A percentile compares a stretch with the other conserved stretches of the same genome.
phyloP scores from a whole-genome alignment of 495 filamentous ascomycete species.

The Podospora bellae-mahoneyi region DNA sequence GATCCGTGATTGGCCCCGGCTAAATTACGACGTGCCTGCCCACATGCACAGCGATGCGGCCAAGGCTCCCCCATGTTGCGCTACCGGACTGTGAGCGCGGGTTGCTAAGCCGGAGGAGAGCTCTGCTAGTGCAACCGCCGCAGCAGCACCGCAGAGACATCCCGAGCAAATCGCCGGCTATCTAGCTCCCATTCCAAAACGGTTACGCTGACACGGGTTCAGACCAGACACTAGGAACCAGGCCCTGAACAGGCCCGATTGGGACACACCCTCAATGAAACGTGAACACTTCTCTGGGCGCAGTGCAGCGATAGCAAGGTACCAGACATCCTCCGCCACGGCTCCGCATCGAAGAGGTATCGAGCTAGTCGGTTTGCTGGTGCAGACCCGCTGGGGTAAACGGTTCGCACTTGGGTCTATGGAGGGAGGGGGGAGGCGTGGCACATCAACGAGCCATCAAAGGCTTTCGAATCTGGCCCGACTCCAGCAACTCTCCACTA shows the following conservation, averaged over 20 bases:
- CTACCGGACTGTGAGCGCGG: slow-evolving; percentile 7
- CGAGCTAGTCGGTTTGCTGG: slow-evolving; percentile 11
- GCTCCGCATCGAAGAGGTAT: slow-evolving; percentile 14
- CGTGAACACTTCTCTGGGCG: slow-evolving; percentile 21
- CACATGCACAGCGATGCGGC: slow-evolving; percentile 22
- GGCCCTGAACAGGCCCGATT: slow-evolving; percentile 37
- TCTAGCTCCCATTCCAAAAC: neutral
- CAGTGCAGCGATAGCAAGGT: slow-evolving; percentile 22
- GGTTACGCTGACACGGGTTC: neutral
- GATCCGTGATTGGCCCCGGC: slow-evolving; percentile 35
- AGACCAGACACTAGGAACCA: slow-evolving; percentile 20
- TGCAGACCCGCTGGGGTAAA: neutral
- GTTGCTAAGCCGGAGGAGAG: neutral
- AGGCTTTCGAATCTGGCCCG: slow-evolving; percentile 29
- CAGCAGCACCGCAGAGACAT: neutral
- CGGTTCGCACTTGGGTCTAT: neutral
- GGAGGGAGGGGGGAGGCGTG: slow-evolving; percentile 11
- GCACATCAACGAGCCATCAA: neutral
- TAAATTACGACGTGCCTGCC: slow-evolving; percentile 37
- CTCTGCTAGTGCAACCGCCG: neutral
- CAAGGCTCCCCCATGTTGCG: slow-evolving; percentile 17
- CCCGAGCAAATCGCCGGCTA: slow-evolving; percentile 23
- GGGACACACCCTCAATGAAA: slow-evolving; percentile 32
- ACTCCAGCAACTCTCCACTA: slow-evolving; percentile 45
- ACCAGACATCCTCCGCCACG: slow-evolving; percentile 16